These are phyloP conservation scores for Ananas comosus DNA, from an alignment of 176 grass and related monocot genomes.

Conservation along the genomic window DNA sequence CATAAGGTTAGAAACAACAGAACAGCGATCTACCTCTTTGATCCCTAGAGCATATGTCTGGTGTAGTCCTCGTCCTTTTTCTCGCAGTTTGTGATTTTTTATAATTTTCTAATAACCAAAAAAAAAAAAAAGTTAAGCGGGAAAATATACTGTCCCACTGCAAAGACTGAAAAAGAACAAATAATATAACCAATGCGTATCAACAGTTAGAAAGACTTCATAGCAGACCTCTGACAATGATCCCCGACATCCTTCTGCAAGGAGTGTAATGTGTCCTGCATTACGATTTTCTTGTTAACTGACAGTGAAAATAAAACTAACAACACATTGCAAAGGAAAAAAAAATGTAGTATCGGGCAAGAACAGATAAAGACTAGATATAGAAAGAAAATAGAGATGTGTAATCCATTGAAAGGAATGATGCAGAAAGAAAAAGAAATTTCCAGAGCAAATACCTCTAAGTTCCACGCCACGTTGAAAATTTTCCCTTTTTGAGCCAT, in stretches of 20 bases:
- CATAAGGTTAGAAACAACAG: not conserved
- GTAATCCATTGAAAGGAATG: too few relatives aligned
- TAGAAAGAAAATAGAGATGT: not conserved
- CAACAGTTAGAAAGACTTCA: slow-evolving; percentile 5
- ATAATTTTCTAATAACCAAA: slow-evolving; percentile 71
- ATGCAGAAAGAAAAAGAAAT: too few relatives aligned
- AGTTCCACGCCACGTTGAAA: slow-evolving; percentile 89
- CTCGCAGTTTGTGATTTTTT: slow-evolving; percentile 60
- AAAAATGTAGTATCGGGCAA: slow-evolving; percentile 6
- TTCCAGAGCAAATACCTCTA: slow-evolving; percentile 44
- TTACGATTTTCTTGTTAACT: slow-evolving; percentile 30
- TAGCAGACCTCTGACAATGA: slow-evolving; percentile 89
- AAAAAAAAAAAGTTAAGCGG: slow-evolving; percentile 8
- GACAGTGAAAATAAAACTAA: slow-evolving; percentile 43
- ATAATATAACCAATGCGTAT: not conserved
- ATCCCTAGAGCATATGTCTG: slow-evolving; percentile 98
- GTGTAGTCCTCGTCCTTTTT: slow-evolving; percentile 84
- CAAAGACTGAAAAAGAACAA: slow-evolving; percentile 9
- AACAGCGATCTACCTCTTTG: slow-evolving; percentile 61
- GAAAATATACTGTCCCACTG: slow-evolving; percentile 4
- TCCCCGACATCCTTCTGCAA: slow-evolving; percentile 92
- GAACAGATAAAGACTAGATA: slow-evolving; percentile 3
- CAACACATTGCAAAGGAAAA: slow-evolving; percentile 12
- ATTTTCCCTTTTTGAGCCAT: slow-evolving; percentile 83
- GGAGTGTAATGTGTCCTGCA: slow-evolving; percentile 75